Evolutionary conservation across 495 filamentous ascomycete genomes (phyloP).

Genomic region (Entonaema liquescens): DNA sequence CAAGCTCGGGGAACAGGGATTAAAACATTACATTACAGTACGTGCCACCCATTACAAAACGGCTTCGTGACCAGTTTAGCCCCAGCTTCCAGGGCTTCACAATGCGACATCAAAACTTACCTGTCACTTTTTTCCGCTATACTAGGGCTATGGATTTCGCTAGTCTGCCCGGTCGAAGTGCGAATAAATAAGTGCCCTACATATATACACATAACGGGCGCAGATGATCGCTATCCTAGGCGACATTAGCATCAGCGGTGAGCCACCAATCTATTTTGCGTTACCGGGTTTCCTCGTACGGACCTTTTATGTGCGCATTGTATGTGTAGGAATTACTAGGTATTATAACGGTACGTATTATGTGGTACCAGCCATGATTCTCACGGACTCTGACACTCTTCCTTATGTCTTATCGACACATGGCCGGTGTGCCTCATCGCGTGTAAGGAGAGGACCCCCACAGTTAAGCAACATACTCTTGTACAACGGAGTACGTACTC

Average conservation of each 20-base stretch:
- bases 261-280: constrained; percentile 35
- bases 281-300: constrained; percentile 27
- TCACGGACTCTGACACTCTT: neutral
- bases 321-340: neutral
- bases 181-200: constrained; percentile 16
- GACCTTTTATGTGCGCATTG: constrained; percentile 15
- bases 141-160: constrained; percentile 8
- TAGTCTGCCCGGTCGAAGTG: constrained; percentile 28
- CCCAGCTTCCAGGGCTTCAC: constrained; percentile 27
- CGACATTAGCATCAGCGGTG: constrained; percentile 40
- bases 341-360: neutral
- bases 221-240: constrained; percentile 38
- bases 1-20: constrained; percentile 42
- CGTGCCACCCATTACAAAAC: constrained; percentile 20
- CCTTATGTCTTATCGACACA: constrained; percentile 39
- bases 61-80: constrained; percentile 30
- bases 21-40: constrained; percentile 26
- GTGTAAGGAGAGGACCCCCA: constrained; percentile 20
- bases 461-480: constrained; percentile 26
- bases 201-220: constrained; percentile 1
- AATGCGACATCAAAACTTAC: constrained; percentile 35
- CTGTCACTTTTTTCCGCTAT: constrained; percentile 28
- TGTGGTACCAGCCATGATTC: neutral
- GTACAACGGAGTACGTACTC: constrained; percentile 29
- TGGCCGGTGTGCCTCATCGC: constrained; percentile 25